Conservation (phyloP, 352 stramenopile species). For the Pythium oligandrum region DNA sequence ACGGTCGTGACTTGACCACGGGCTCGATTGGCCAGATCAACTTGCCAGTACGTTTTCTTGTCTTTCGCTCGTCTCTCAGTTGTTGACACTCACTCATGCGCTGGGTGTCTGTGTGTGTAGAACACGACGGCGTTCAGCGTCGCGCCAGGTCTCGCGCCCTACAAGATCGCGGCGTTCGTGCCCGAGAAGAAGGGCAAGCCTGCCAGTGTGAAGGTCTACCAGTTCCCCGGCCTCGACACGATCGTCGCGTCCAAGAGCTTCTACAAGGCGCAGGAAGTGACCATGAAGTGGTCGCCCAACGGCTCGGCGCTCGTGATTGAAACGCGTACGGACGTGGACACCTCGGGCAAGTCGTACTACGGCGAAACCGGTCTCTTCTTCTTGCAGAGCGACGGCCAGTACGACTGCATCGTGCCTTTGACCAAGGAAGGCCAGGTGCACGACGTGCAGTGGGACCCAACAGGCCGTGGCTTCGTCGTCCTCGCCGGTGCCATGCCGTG, state of each 20-base stretch:
- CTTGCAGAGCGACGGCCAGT: constrained; percentile 88
- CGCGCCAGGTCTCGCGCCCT: constrained; percentile 65
- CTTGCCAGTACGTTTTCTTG: constrained; percentile 40
- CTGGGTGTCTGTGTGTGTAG: constrained; percentile 19
- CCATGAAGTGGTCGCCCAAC: constrained; percentile 87
- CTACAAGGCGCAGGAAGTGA: constrained; percentile 89
- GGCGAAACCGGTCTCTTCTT: constrained; percentile 96
- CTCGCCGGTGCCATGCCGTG: constrained; percentile 94
- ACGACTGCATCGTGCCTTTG: constrained; percentile 88
- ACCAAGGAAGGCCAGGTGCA: constrained; percentile 92
- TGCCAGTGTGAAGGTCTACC: constrained; percentile 80
- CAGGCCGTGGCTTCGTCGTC: constrained; percentile 90
- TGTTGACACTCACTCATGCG: too few relatives aligned
- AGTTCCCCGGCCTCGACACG: constrained; percentile 64
- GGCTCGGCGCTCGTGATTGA: constrained; percentile 86
- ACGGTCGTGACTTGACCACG: constrained; percentile 48
- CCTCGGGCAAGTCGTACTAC: constrained; percentile 96
- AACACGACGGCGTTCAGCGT: constrained; percentile 83
- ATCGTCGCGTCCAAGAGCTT: constrained; percentile 83
- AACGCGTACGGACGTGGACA: constrained; percentile 90
- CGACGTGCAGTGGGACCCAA: constrained; percentile 94
- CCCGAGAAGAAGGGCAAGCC: constrained; percentile 89
- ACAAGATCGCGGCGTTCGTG: constrained; percentile 85
- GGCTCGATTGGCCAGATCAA: constrained; percentile 68
- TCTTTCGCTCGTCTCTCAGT: background rate